Evolutionary conservation across 495 filamentous ascomycete genomes (phyloP).

Genomic region (Xylaria grammica): DNA sequence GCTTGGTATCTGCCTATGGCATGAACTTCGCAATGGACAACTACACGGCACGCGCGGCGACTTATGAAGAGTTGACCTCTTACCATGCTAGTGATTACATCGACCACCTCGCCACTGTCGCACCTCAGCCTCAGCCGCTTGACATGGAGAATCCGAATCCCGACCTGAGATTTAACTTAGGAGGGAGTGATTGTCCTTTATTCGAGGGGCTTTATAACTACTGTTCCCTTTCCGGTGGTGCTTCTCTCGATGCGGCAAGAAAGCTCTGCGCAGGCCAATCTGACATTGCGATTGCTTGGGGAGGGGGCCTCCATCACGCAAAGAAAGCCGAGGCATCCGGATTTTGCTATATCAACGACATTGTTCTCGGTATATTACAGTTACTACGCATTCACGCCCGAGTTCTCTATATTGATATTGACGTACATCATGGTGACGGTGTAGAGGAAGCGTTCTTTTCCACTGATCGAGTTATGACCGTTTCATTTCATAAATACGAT

Average conservation of each 20-base stretch:
- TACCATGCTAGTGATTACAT: conserved; percentile 92
- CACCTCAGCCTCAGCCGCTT: conserved; percentile 52
- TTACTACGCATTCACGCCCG: conserved; percentile 85
- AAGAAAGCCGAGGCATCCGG: conserved; percentile 93
- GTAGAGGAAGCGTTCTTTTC: conserved; percentile 98
- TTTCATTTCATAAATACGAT: conserved; percentile 96
- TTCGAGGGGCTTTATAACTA: conserved; percentile 97
- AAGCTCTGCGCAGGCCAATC: conserved; percentile 85
- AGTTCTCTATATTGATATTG: conserved; percentile 97
- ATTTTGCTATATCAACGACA: conserved; percentile 99
- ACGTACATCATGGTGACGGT: conserved; percentile 97
- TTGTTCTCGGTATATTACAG: conserved; percentile 92
- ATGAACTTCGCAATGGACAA: conserved; percentile 96
- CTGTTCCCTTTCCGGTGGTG: conserved; percentile 90
- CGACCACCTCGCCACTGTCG: conserved; percentile 73
- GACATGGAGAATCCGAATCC: conserved; percentile 55
- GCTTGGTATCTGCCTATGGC: conserved; percentile 89
- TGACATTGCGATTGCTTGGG: conserved; percentile 98
- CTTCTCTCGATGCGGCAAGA: conserved; percentile 86
- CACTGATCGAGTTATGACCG: conserved; percentile 92
- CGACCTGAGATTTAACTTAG: conserved; percentile 77
- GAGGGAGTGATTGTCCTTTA: conserved; percentile 88
- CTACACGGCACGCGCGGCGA: conserved; percentile 80
- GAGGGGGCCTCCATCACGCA: conserved; percentile 97
- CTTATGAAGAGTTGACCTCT: conserved; percentile 81